Percentiles rank a stretch among this genome's conserved stretches.
phyloP scores from a whole-genome alignment of 805 yeast species.

The Komagataella populi region DNA sequence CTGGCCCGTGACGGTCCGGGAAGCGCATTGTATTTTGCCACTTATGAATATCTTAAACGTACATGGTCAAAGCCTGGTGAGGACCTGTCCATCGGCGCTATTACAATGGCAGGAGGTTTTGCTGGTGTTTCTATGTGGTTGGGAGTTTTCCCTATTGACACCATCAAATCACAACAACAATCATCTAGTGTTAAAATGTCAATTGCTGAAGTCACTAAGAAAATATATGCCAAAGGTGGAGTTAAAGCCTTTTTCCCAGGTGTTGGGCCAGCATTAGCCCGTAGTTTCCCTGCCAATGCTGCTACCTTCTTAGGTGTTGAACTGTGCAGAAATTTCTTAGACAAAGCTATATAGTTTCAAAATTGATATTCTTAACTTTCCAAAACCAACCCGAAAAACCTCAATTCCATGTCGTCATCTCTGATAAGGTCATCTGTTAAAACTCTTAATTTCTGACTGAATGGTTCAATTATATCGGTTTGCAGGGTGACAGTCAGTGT shows the following conservation, averaged over 20 bases:
- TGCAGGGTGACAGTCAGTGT: slow-evolving; percentile 26
- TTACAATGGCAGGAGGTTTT: slow-evolving; percentile 84
- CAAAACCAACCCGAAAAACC: slow-evolving; percentile 26
- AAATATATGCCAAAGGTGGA: slow-evolving; percentile 68
- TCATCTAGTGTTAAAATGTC: slow-evolving; percentile 40
- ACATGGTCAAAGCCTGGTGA: slow-evolving; percentile 34
- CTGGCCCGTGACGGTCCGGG: slow-evolving; percentile 97
- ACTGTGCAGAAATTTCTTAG: slow-evolving; percentile 14
- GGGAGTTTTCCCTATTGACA: slow-evolving; percentile 90
- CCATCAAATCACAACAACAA: slow-evolving; percentile 78
- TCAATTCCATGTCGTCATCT: slow-evolving; percentile 35
- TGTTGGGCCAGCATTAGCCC: slow-evolving; percentile 83
- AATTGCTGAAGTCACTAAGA: slow-evolving; percentile 50
- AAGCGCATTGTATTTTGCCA: slow-evolving; percentile 88
- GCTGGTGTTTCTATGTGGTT: slow-evolving; percentile 98
- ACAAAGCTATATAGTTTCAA: background rate
- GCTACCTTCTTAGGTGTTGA: slow-evolving; percentile 97
- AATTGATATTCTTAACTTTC: background rate
- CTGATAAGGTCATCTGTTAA: slow-evolving; percentile 39
- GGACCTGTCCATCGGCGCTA: slow-evolving; percentile 54
- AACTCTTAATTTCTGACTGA: slow-evolving; percentile 23
- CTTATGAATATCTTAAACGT: slow-evolving; percentile 73
- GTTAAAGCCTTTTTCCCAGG: slow-evolving; percentile 94
- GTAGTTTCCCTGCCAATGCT: slow-evolving; percentile 98
- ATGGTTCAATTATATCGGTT: slow-evolving; percentile 24